Evolutionary conservation across 1,139 yeast species (phyloP).

Genomic region (Suhomyces kunorum): DNA sequence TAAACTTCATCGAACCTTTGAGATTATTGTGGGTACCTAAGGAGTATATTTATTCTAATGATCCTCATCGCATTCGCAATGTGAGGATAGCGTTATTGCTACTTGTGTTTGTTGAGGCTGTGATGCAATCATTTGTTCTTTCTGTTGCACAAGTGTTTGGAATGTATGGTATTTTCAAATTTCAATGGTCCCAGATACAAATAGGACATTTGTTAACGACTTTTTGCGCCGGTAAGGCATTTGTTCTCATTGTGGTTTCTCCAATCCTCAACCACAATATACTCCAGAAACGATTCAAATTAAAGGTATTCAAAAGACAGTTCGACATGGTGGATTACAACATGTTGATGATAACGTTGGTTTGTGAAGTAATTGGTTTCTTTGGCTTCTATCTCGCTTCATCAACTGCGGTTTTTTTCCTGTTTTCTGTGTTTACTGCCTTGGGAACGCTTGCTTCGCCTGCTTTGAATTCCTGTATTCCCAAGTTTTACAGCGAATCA

Average conservation of each 20-base stretch:
- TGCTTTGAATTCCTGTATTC: conserved; percentile 48
- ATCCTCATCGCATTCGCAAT: conserved; percentile 13
- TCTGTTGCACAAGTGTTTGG: conserved; percentile 49
- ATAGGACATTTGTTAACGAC: conserved; percentile 62
- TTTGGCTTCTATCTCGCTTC: conserved; percentile 19
- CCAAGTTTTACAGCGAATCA: conserved; percentile 51
- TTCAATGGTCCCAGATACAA: conserved; percentile 59
- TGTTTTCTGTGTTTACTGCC: conserved; percentile 36
- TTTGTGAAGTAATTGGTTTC: conserved; percentile 47
- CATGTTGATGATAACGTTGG: conserved; percentile 31
- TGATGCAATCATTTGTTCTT: conserved; percentile 33
- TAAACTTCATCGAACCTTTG: conserved; percentile 50
- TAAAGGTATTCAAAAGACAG: conserved; percentile 38
- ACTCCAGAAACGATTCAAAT: conserved; percentile 27
- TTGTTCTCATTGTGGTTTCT: conserved; percentile 34
- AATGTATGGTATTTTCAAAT: conserved; percentile 59
- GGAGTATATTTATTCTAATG: conserved; percentile 27
- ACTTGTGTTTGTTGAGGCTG: conserved; percentile 50
- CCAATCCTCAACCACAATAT: conserved; percentile 36
- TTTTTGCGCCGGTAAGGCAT: conserved; percentile 47
- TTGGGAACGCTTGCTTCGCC: conserved; percentile 50
- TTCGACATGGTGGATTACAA: conserved; percentile 59
- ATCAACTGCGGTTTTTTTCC: conserved; percentile 11
- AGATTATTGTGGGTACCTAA: conserved; percentile 39
- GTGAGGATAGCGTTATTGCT: conserved; percentile 40